A percentile compares a stretch with the other conserved stretches of the same genome.
These are phyloP conservation scores for Gnomoniopsis sp. DNA, from an alignment of 2,329 filamentous ascomycete genomes.

Conservation along the genomic window DNA sequence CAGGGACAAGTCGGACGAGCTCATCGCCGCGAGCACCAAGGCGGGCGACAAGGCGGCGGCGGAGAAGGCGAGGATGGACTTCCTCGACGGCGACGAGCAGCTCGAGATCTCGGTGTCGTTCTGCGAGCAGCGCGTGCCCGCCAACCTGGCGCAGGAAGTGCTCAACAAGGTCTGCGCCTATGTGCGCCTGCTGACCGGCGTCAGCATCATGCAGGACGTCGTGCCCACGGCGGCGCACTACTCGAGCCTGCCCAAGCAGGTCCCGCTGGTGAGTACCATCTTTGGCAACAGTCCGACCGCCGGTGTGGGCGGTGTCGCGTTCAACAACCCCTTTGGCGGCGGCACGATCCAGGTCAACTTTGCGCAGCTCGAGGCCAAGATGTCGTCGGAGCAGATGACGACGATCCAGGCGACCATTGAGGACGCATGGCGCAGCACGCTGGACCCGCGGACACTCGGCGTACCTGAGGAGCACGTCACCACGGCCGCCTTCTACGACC, in stretches of 20 bases:
- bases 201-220: slow-evolving; percentile 43
- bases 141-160: slow-evolving; percentile 40
- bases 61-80: neutral
- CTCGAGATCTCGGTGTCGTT: slow-evolving; percentile 44
- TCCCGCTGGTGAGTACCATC: slow-evolving; percentile 35
- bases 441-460: slow-evolving; percentile 36
- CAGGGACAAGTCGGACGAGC: slow-evolving; percentile 3
- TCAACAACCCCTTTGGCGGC: slow-evolving; percentile 21
- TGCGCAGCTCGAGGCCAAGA: slow-evolving; percentile 12
- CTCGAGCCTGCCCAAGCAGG: slow-evolving; percentile 34
- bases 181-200: slow-evolving; percentile 42
- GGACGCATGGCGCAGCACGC: slow-evolving; percentile 40
- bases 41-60: neutral
- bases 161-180: slow-evolving; percentile 43
- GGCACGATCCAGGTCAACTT: slow-evolving; percentile 10
- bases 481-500: slow-evolving; percentile 47
- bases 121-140: slow-evolving; percentile 40
- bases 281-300: slow-evolving; percentile 6
- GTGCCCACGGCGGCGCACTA: slow-evolving; percentile 41
- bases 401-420: slow-evolving; percentile 40
- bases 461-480: slow-evolving; percentile 40
- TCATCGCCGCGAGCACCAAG: neutral
- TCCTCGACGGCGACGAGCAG: slow-evolving; percentile 30
- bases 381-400: slow-evolving; percentile 38
- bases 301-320: slow-evolving; percentile 17